Percentiles rank a stretch among this genome's conserved stretches.
Conservation (phyloP, 176 grass and related monocot genomes). For the Typha latifolia region DNA sequence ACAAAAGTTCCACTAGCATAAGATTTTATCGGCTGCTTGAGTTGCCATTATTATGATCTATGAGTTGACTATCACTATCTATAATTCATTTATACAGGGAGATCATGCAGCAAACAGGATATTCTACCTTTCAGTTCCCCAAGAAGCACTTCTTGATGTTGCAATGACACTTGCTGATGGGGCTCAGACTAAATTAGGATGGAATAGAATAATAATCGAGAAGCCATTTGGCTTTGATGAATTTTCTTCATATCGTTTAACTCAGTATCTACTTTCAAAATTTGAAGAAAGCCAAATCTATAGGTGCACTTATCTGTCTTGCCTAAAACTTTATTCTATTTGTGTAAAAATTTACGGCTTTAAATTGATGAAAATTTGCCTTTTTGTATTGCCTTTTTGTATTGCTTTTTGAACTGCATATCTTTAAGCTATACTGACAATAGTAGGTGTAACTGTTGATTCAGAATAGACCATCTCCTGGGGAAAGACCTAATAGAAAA, state of each 20-base stretch:
- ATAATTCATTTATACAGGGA: slow-evolving; percentile 34
- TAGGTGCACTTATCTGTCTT: slow-evolving; percentile 39
- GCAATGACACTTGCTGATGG: slow-evolving; percentile 56
- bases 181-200: slow-evolving; percentile 55
- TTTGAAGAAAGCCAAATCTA: slow-evolving; percentile 88
- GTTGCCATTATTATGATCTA: background rate
- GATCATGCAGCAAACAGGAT: slow-evolving; percentile 64
- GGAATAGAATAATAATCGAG: slow-evolving; percentile 97
- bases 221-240: slow-evolving; percentile 95
- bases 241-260: slow-evolving; percentile 50
- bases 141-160: slow-evolving; percentile 88
- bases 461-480: slow-evolving; percentile 91
- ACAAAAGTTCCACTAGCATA: background rate
- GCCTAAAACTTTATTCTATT: background rate
- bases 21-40: background rate
- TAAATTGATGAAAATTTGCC: background rate
- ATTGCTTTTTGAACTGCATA: background rate
- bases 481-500: slow-evolving; percentile 97
- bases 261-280: slow-evolving; percentile 59
- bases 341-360: background rate
- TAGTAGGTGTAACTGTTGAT: slow-evolving; percentile 1
- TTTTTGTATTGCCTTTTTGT: background rate
- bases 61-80: background rate
- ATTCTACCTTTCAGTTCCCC: slow-evolving; percentile 96
- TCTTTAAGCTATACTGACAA: background rate